Base-by-base conservation (phyloP, 2,329 filamentous ascomycete genomes). In the Uncinocarpus reesii region DNA sequence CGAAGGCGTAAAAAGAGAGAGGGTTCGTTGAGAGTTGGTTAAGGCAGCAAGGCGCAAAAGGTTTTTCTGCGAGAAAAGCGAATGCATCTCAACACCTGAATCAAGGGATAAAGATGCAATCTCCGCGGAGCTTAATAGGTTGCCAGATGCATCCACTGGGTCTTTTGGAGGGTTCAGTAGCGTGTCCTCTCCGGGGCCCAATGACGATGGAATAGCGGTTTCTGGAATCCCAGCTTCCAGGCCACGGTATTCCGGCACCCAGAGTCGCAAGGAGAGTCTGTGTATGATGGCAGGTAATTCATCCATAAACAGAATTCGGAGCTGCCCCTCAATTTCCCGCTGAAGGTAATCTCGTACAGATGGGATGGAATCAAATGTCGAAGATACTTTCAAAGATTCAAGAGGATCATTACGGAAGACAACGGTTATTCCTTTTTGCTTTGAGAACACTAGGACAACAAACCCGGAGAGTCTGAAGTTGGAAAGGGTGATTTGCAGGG, bases 321-420 rank as follows among this genome's bases (percentile, higher is more conserved):
- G 70, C 66, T 96, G 92, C 44, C 80, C 84, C 68, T 98, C 92
- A 58, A 98, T 98, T 52, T 90, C 94, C 64, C 86, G 84, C 63
- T 98, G 92, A 49, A 98, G 72, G 65, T 96, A 96, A 66, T 98
- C 89, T 57, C 92, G 84, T 53, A 98, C 92, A 62, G 98, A 98
- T 37, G 92, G 90, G 60, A 98, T 98, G 10, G 90, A 95, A 71
- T 98, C 92, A 67, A 98, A 98, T 37, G 92, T 98, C 57, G 90
- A 96, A 0, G 90, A 96, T 56, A 98, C 92, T 71, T 95, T 96
- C 60, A 98, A 80, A 3, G 90, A 95, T 65, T 98, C 92, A 53
- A 98, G 80, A 3, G 92, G 92, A 64, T 98, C 92, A 76, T 98
- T 96, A 59, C 92, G 83, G 65, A 98, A 98, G 37, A 98, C 92